Percentiles rank a stretch among this genome's conserved stretches.
These are phyloP conservation scores for Eucalyptus pauciflora DNA, from an alignment of 345 rosid genomes.

Conservation along the genomic window DNA sequence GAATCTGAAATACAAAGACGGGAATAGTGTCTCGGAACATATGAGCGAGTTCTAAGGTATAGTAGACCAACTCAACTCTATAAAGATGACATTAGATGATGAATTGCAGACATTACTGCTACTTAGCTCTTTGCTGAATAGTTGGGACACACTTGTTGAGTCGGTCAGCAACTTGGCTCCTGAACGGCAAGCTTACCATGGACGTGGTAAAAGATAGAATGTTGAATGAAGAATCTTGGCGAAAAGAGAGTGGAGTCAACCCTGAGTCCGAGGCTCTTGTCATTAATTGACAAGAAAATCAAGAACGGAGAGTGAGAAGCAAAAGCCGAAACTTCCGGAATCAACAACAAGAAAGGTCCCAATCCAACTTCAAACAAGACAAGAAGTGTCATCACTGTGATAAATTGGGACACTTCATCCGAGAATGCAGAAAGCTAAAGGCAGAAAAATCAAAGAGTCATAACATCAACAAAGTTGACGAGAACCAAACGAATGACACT, in stretches of 20 bases:
- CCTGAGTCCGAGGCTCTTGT: too few relatives aligned
- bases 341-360: background rate
- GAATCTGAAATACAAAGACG: background rate
- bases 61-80: background rate
- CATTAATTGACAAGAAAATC: background rate
- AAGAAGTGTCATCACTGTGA: background rate
- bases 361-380: background rate
- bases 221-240: background rate
- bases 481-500: background rate
- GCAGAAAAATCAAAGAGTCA: background rate
- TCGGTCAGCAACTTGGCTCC: background rate
- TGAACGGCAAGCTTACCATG: background rate
- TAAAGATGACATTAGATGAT: background rate
- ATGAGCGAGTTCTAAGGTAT: background rate
- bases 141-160: background rate
- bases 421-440: background rate
- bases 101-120: background rate
- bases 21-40: background rate
- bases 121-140: background rate
- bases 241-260: too few relatives aligned
- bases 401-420: background rate
- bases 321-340: background rate
- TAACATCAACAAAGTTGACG: too few relatives aligned
- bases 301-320: background rate
- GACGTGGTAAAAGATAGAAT: background rate